phyloP scores from a whole-genome alignment of 345 rosid species.

The Limnanthes douglasii region DNA sequence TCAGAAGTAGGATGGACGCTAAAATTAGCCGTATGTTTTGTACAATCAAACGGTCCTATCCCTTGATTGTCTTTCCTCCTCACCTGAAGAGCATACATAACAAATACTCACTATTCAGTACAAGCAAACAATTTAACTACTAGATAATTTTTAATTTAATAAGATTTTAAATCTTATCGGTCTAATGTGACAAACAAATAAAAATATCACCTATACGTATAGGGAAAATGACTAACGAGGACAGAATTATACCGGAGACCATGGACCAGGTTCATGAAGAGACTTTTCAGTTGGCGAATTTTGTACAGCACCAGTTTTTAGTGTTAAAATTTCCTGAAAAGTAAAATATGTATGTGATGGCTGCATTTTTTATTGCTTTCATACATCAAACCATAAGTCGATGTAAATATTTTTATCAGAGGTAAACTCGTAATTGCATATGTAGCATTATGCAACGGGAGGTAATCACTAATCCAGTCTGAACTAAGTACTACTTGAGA shows the following conservation, averaged over 20 bases:
- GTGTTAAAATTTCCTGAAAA: conserved; percentile 59
- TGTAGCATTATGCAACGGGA: no score
- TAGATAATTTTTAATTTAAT: no score
- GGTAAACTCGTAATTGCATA: no score
- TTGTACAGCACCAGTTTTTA: conserved; percentile 78
- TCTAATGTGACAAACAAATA: no score
- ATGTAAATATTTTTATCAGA: no score
- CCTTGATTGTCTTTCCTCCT: conserved; percentile 48
- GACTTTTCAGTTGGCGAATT: conserved; percentile 74
- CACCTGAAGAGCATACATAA: conserved; percentile 30
- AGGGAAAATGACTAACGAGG: neutral
- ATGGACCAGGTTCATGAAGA: conserved; percentile 67
- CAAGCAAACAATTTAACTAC: neutral
- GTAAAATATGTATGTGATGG: conserved; percentile 1
- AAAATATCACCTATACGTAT: no score
- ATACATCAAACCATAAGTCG: no score
- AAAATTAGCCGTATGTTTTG: conserved; percentile 53
- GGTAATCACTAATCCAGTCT: no score
- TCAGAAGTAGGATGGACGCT: conserved; percentile 16
- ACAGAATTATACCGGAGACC: conserved; percentile 69
- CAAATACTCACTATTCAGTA: conserved; percentile 1
- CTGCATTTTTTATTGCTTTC: no score
- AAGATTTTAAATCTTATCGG: no score
- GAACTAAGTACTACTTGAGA: no score
- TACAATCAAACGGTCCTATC: conserved; percentile 90